Base-by-base conservation (phyloP, 2,329 filamentous ascomycete species). In the Erysiphe pulchra region DNA sequence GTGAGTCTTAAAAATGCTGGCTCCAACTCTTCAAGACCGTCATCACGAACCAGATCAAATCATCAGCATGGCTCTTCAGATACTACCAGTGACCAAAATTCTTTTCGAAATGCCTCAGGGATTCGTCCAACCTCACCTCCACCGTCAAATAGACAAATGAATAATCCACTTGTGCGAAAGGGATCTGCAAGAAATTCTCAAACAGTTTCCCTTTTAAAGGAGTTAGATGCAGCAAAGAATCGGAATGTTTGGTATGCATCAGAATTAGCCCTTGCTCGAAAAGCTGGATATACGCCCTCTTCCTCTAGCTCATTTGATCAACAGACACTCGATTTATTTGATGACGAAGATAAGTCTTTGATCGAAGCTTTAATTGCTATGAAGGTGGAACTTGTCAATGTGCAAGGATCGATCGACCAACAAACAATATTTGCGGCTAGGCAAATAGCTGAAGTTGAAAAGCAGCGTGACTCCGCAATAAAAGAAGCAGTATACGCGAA, bases 211-310 rank as follows among this genome's bases (percentile, higher is more conserved):
- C 61, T 94, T 12, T 67, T 83, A 13, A 87, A 90, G 58, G 90
- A 98, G 58, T 68, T 98, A 2, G 87, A 98, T 57, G 69, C 75
- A 9, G 71, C 78, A 3, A 82, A 83, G 55, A 90, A 80, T 56
- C 75, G 81, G 45, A 95, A 93, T 61, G 87, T 87, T 0, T 98
- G 90, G 90, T 94, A 92, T 60, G 84, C 85, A 8, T 94, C 87
- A 0, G 90, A 98, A 61, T 67, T 98, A 41, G 84, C 92, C 47
- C 66, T 98, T 50, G 92, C 90, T 7, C 76, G 81, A 44, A 93
- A 93, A 61, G 75, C 83, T 37, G 90, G 90, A 5, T 98, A 95
- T 56, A 70, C 75, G 7, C 72, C 82, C 14, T 75, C 76, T 1
- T 70, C 75, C 24, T 81, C 73, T 55, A 76, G 83, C 13, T 68